phyloP scores from a whole-genome alignment of 805 yeast genomes.

The Pichia rugopelliculosa region DNA sequence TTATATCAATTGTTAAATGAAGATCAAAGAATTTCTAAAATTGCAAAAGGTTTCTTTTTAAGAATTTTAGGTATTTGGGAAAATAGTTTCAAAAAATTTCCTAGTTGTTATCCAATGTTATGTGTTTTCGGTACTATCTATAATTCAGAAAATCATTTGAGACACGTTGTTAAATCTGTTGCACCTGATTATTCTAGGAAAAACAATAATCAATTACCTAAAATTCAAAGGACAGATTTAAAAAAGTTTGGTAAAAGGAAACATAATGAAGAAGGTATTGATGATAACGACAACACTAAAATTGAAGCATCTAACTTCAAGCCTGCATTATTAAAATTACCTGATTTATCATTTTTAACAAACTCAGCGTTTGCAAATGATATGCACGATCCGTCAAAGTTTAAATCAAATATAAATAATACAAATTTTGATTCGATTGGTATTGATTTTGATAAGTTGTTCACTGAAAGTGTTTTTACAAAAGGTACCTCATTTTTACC shows the following conservation, averaged over 20 bases:
- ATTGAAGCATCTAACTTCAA: not conserved
- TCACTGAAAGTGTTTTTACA: constrained; percentile 22
- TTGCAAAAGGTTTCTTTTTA: constrained; percentile 20
- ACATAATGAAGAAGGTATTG: too few species aligned
- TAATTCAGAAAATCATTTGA: constrained; percentile 24
- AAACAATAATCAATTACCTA: not conserved
- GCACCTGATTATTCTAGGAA: not conserved
- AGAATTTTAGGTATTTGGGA: constrained; percentile 27
- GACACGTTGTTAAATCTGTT: constrained; percentile 11
- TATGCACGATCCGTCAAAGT: not conserved
- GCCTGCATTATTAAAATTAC: not conserved
- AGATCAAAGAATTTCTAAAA: constrained; percentile 19
- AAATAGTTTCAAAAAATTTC: constrained; percentile 42
- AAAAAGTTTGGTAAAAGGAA: not conserved
- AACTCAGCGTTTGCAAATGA: constrained; percentile 5
- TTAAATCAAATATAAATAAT: not conserved
- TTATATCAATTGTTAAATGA: constrained; percentile 48
- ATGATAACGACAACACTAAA: not conserved
- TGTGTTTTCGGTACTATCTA: constrained; percentile 40
- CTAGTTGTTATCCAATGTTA: constrained; percentile 47
- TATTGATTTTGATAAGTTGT: constrained; percentile 19
- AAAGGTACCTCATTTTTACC: constrained; percentile 16
- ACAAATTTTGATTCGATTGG: constrained; percentile 11
- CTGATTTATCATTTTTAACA: constrained; percentile 6
- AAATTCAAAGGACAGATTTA: not conserved